A percentile compares a stretch with the other conserved stretches of the same genome.
phyloP scores from a whole-genome alignment of 2,329 filamentous ascomycete species.

The Scedosporium boydii region DNA sequence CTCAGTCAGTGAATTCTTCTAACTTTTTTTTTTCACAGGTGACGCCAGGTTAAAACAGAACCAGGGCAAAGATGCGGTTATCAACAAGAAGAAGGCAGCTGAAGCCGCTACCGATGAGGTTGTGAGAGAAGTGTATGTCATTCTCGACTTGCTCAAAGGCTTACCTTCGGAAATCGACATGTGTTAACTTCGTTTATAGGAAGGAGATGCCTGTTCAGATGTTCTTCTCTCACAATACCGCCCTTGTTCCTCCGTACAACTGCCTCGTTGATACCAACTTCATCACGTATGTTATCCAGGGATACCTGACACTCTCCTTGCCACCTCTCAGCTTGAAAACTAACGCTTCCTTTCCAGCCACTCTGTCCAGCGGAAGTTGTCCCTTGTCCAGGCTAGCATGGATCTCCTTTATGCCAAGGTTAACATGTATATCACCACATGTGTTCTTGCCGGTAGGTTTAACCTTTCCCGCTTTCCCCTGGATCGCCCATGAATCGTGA shows the following conservation, averaged over 20 bases:
- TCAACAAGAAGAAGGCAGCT: slow-evolving; percentile 46
- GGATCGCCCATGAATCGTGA: too few species aligned
- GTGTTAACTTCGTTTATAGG: slow-evolving; percentile 20
- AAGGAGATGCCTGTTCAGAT: slow-evolving; percentile 73
- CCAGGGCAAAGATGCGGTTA: slow-evolving; percentile 53
- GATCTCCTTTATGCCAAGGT: slow-evolving; percentile 89
- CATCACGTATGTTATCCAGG: slow-evolving; percentile 27
- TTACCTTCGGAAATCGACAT: too few species aligned
- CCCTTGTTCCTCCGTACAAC: slow-evolving; percentile 72
- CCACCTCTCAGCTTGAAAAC: neutral
- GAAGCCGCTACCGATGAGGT: slow-evolving; percentile 49
- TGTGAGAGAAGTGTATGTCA: slow-evolving; percentile 57
- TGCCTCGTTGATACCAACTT: slow-evolving; percentile 86
- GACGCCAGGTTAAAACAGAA: slow-evolving; percentile 80
- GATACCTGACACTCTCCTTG: neutral
- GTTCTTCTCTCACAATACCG: slow-evolving; percentile 85
- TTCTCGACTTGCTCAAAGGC: neutral
- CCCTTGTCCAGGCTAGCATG: slow-evolving; percentile 82
- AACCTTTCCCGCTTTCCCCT: neutral
- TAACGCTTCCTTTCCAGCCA: slow-evolving; percentile 40
- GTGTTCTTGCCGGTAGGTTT: slow-evolving; percentile 51
- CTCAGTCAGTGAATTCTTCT: neutral
- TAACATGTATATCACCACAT: slow-evolving; percentile 71
- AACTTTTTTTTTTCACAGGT: slow-evolving; percentile 17
- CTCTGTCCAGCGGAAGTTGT: slow-evolving; percentile 84